Evolutionary conservation across 2,329 filamentous ascomycete genomes (phyloP).

Genomic region (Beauveria rudraprayagi): DNA sequence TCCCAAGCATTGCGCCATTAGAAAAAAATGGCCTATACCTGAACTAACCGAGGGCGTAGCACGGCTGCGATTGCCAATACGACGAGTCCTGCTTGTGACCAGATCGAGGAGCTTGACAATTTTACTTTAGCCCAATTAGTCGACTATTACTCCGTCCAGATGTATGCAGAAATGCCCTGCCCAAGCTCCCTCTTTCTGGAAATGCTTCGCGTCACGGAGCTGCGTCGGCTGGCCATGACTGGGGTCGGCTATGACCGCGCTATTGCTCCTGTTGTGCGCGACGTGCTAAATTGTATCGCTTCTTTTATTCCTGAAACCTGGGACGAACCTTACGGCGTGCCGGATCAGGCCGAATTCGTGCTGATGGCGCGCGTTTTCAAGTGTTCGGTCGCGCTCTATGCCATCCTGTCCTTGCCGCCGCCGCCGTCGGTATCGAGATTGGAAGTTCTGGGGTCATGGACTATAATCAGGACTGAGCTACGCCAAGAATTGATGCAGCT

Average conservation of each 20-base stretch:
- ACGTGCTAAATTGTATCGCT: background rate
- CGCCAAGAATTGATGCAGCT: background rate
- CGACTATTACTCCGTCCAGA: background rate
- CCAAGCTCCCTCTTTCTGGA: background rate
- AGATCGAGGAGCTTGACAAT: background rate
- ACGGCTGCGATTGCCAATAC: background rate
- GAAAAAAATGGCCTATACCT: background rate
- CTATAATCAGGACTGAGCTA: background rate
- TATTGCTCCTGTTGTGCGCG: background rate
- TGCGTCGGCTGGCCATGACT: background rate
- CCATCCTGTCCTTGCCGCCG: background rate
- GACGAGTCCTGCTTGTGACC: background rate
- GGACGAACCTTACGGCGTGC: background rate
- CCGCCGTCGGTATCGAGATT: background rate
- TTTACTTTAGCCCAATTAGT: background rate
- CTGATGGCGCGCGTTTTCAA: background rate
- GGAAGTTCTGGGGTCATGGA: background rate
- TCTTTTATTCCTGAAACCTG: background rate
- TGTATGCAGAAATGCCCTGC: constrained; percentile 1
- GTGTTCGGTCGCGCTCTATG: background rate
- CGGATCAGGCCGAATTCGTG: background rate
- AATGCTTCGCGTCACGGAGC: background rate
- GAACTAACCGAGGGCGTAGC: background rate
- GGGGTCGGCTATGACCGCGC: background rate
- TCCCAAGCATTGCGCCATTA: background rate